Evolutionary conservation across 1,284 basidiomycete genomes (phyloP).

Genomic region (Trametes polyzona): DNA sequence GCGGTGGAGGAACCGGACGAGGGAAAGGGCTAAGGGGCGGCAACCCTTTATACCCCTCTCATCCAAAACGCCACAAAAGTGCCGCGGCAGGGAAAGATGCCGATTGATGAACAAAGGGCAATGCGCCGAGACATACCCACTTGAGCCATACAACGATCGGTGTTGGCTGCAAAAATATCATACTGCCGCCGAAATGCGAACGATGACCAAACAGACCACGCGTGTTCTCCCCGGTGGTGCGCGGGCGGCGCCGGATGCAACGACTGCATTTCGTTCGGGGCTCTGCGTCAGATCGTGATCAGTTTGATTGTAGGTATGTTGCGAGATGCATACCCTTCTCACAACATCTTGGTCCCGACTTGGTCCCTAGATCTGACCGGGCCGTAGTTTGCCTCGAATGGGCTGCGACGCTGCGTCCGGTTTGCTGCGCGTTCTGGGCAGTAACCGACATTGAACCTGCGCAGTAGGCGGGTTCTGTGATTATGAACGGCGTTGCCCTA

Average conservation of each 20-base stretch:
- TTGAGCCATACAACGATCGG: conserved; percentile 2
- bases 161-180: conserved; percentile 5
- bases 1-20: conserved; percentile 20
- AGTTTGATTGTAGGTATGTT: conserved; percentile 19
- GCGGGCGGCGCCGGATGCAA: neutral
- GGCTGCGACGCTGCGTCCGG: too few relatives aligned
- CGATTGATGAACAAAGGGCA: conserved; percentile 13
- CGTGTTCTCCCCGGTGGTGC: neutral
- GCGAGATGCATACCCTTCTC: conserved; percentile 6
- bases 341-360: neutral
- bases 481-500: too few relatives aligned
- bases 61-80: conserved; percentile 3
- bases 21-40: conserved; percentile 5
- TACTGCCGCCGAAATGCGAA: conserved; percentile 1
- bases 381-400: conserved; percentile 5
- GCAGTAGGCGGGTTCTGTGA: too few relatives aligned
- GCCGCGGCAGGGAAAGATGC: conserved; percentile 10
- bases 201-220: conserved; percentile 2
- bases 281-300: conserved; percentile 13
- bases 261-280: neutral
- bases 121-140: conserved; percentile 15
- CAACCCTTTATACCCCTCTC: conserved; percentile 12
- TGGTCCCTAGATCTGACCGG: too few relatives aligned
- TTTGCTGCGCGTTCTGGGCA: too few relatives aligned
- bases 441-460: too few relatives aligned